phyloP scores from a whole-genome alignment of 2,329 filamentous ascomycete species.

The Aspergillus spinulosporus region DNA sequence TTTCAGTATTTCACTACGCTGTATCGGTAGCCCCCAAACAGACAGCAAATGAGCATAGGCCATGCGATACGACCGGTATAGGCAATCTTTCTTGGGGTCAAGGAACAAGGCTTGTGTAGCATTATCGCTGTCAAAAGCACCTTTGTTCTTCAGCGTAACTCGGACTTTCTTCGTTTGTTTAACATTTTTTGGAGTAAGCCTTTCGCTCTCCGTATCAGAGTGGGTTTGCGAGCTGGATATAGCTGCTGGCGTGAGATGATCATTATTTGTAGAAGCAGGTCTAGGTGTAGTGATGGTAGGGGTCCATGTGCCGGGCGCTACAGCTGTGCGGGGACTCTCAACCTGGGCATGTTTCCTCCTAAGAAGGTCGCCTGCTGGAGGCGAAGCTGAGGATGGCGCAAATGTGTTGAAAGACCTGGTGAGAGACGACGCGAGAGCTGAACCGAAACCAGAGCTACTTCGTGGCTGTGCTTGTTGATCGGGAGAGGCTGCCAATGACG shows the following conservation, averaged over 20 bases:
- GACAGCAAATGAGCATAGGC: constrained; percentile 60
- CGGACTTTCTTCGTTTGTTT: constrained; percentile 37
- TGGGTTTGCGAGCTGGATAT: constrained; percentile 34
- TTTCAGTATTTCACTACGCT: constrained; percentile 60
- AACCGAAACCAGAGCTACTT: constrained; percentile 44
- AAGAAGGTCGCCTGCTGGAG: constrained; percentile 34
- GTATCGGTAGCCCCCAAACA: constrained; percentile 58
- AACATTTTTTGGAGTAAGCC: constrained; percentile 29
- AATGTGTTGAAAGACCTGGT: constrained; percentile 46
- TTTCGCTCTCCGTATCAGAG: constrained; percentile 44
- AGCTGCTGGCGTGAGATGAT: constrained; percentile 33
- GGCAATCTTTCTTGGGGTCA: constrained; percentile 48
- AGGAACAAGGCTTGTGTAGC: constrained; percentile 51
- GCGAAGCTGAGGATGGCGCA: constrained; percentile 45
- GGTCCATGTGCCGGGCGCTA: constrained; percentile 32
- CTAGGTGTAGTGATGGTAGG: constrained; percentile 25
- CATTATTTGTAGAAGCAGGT: constrained; percentile 29
- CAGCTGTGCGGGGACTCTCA: constrained; percentile 36
- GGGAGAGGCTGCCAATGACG: constrained; percentile 45
- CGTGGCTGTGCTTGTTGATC: constrained; percentile 42
- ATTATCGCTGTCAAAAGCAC: constrained; percentile 56
- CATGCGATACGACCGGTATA: constrained; percentile 55
- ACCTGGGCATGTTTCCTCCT: constrained; percentile 42
- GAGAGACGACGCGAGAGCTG: constrained; percentile 46
- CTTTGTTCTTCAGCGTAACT: constrained; percentile 57